Evolutionary conservation across 768 basidiomycete genomes (phyloP).

Genomic region (Phaffia australis): DNA sequence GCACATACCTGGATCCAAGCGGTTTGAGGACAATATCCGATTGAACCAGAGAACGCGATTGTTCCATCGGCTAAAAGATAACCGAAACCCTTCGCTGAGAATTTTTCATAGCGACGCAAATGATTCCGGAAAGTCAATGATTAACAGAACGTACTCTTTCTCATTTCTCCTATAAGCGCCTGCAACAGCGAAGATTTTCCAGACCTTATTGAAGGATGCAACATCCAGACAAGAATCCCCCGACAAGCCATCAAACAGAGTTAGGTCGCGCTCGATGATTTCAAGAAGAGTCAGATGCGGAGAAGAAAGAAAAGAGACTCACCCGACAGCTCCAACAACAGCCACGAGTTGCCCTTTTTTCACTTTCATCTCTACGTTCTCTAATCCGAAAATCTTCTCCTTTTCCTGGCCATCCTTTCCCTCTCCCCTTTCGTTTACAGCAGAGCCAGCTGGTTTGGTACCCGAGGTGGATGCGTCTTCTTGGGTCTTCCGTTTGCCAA

Average conservation of each 20-base stretch:
- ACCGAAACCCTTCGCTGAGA: neutral
- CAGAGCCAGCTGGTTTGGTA: neutral
- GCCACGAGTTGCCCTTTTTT: conserved; percentile 70
- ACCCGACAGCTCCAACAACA: conserved; percentile 71
- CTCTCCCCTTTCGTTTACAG: conserved; percentile 20
- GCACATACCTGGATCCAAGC: conserved; percentile 90
- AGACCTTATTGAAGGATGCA: neutral
- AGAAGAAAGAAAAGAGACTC: conserved; percentile 26
- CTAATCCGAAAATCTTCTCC: conserved; percentile 51
- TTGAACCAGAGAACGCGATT: conserved; percentile 7
- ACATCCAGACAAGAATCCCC: too few species aligned
- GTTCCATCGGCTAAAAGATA: neutral
- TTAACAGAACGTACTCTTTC: conserved; percentile 49
- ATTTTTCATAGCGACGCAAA: neutral
- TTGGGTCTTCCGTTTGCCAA: conserved; percentile 1
- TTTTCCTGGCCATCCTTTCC: conserved; percentile 11
- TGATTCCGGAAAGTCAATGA: conserved; percentile 32
- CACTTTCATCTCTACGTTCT: conserved; percentile 54
- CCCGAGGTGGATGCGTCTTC: neutral
- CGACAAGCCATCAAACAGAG: too few species aligned
- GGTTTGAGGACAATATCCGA: conserved; percentile 71
- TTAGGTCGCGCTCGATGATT: too few species aligned
- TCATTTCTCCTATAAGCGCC: conserved; percentile 71
- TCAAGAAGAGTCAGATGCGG: neutral
- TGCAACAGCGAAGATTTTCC: conserved; percentile 50